Evolutionary conservation across 257 asterid genomes (phyloP).

Genomic region (Voacanga thouarsii): DNA sequence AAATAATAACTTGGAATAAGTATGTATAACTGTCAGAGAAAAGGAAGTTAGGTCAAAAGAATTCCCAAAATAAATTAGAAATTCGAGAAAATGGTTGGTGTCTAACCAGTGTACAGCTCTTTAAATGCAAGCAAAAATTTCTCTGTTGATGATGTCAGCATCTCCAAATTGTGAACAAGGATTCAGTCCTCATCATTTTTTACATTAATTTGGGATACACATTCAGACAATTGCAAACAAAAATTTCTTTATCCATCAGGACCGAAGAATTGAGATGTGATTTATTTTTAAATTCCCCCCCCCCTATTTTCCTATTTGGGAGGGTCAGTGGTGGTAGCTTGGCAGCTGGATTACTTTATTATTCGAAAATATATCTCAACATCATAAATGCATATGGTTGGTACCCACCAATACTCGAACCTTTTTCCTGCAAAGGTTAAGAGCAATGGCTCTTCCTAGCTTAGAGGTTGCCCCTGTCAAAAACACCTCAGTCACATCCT

Average conservation of each 20-base stretch:
- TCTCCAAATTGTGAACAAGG: conserved; percentile 34
- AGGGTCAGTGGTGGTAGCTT: neutral
- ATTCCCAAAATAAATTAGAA: neutral
- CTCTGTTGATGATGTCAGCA: conserved; percentile 72
- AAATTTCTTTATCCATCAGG: too few relatives aligned
- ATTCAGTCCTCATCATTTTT: neutral
- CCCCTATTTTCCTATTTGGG: neutral
- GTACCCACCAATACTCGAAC: conserved; percentile 69
- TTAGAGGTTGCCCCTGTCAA: conserved; percentile 92
- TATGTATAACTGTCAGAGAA: neutral
- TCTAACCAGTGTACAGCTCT: neutral
- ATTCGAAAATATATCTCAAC: neutral
- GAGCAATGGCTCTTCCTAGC: conserved; percentile 90
- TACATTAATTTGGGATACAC: neutral
- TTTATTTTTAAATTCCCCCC: too few relatives aligned
- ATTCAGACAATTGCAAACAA: too few relatives aligned
- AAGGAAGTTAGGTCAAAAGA: neutral
- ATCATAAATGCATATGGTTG: neutral
- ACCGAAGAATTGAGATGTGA: neutral
- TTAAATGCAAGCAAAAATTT: neutral
- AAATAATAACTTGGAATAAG: conserved; percentile 60
- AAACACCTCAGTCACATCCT: conserved; percentile 64
- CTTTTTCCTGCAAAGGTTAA: conserved; percentile 63
- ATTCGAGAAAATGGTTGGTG: neutral
- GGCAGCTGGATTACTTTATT: neutral